Conservation (phyloP, 1,284 basidiomycete species). For the Salmacisia buchloeana region DNA sequence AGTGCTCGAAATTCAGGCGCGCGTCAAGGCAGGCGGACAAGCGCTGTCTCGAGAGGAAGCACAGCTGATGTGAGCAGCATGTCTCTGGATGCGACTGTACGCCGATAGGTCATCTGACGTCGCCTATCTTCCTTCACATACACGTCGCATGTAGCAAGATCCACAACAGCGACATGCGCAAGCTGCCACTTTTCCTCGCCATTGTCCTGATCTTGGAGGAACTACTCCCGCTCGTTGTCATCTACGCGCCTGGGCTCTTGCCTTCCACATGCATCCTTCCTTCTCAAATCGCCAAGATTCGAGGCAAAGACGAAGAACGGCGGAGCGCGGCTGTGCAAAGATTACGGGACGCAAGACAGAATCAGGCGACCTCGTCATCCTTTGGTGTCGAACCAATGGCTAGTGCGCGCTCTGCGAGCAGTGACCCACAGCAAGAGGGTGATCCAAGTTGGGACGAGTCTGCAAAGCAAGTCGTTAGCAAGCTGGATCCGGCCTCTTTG, state of each 20-base stretch:
- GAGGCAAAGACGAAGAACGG: conserved; percentile 30
- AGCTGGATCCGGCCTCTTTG: conserved; percentile 17
- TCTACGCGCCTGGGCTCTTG: conserved; percentile 76
- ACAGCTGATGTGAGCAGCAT: conserved; percentile 20
- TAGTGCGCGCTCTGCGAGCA: neutral
- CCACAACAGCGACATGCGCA: conserved; percentile 51
- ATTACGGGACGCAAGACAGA: too few relatives aligned
- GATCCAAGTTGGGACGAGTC: neutral
- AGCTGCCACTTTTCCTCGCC: conserved; percentile 72
- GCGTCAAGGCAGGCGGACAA: conserved; percentile 21
- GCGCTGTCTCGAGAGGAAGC: conserved; percentile 29
- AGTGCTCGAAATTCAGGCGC: conserved; percentile 23
- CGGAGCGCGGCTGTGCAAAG: conserved; percentile 17
- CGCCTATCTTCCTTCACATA: neutral
- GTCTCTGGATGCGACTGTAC: neutral
- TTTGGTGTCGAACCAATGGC: neutral
- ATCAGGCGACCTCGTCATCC: too few relatives aligned
- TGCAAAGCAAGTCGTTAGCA: neutral
- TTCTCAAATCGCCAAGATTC: conserved; percentile 60
- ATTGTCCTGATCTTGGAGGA: conserved; percentile 73
- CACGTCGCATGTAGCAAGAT: conserved; percentile 18
- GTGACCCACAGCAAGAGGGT: neutral
- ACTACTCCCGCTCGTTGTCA: conserved; percentile 72
- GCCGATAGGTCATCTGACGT: neutral
- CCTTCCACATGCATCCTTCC: conserved; percentile 83